These are phyloP conservation scores for Epichloe hybrida DNA, from an alignment of 2,329 filamentous ascomycete species.

Conservation along the genomic window DNA sequence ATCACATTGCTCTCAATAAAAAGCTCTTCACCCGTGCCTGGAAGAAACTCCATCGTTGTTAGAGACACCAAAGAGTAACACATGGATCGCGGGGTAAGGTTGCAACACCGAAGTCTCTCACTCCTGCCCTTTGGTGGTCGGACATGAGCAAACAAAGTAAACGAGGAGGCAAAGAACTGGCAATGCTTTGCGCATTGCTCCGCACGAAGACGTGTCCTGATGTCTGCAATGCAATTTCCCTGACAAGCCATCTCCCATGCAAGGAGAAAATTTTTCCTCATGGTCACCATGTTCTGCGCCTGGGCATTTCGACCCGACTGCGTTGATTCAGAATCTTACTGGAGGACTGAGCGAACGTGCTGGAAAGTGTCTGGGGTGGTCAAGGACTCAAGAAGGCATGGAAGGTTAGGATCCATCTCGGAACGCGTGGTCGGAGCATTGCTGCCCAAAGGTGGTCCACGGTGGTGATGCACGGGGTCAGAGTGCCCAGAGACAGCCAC, in stretches of 20 bases:
- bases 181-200: no score
- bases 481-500: neutral
- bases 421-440: conserved; percentile 5
- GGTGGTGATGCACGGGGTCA: neutral
- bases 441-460: conserved; percentile 8
- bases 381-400: neutral
- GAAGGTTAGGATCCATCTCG: neutral
- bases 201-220: no score
- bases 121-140: no score
- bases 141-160: no score
- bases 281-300: neutral
- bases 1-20: neutral
- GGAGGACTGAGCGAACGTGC: neutral
- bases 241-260: neutral
- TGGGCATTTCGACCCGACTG: neutral
- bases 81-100: no score
- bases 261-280: neutral
- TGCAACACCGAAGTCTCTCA: no score
- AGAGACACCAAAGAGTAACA: no score
- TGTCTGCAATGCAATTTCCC: no score
- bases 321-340: neutral
- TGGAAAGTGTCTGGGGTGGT: neutral
- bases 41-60: no score
- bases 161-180: no score
- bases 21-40: no score